phyloP scores from a whole-genome alignment of 306 rosid species.

The Medicago ruthenica region DNA sequence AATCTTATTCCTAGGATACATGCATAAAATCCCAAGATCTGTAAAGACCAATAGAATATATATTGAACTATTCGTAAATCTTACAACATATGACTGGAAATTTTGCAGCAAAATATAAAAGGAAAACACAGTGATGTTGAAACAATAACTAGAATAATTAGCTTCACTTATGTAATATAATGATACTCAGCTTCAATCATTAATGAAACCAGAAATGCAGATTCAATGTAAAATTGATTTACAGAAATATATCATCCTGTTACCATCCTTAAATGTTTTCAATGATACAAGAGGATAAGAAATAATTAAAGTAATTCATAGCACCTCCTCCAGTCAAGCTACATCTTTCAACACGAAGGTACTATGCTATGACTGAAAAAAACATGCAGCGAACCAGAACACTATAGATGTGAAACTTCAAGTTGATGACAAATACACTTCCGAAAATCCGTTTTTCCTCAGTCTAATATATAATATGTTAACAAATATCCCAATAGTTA shows the following conservation, averaged over 20 bases:
- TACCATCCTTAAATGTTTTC: neutral
- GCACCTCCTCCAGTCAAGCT: slow-evolving; percentile 12
- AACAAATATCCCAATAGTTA: slow-evolving; percentile 34
- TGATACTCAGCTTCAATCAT: neutral
- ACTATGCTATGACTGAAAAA: slow-evolving; percentile 22
- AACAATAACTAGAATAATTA: neutral
- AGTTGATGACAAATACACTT: slow-evolving; percentile 22
- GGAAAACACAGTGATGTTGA: slow-evolving; percentile 5
- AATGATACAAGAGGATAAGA: neutral
- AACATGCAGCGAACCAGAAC: slow-evolving; percentile 11
- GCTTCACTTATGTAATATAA: neutral
- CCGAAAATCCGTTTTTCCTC: slow-evolving; percentile 25
- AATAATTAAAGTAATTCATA: neutral
- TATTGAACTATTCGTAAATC: neutral
- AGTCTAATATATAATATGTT: slow-evolving; percentile 28
- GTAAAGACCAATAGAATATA: neutral
- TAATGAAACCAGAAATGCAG: neutral
- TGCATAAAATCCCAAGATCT: neutral
- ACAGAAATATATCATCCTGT: slow-evolving; percentile 12
- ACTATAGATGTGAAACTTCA: slow-evolving; percentile 5
- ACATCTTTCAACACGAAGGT: slow-evolving; percentile 31
- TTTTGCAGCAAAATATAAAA: slow-evolving; percentile 20
- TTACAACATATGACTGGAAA: neutral
- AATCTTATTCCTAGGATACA: slow-evolving; percentile 13
- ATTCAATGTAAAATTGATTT: neutral